These are phyloP conservation scores for Neofusicoccum umdonicola DNA, from an alignment of 2,329 filamentous ascomycete species.

Conservation along the genomic window DNA sequence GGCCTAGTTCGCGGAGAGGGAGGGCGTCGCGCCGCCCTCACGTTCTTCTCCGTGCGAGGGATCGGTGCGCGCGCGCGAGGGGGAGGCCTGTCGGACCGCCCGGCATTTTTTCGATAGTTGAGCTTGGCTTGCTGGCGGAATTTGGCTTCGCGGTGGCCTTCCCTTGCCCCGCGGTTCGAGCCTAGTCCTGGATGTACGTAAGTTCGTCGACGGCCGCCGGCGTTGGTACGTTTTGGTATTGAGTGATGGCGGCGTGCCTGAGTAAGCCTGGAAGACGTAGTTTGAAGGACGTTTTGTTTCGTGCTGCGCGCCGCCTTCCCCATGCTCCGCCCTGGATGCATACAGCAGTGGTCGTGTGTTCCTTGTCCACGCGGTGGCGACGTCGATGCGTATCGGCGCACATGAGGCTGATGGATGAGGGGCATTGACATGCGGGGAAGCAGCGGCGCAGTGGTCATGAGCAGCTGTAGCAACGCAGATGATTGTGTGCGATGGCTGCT, in stretches of 20 bases:
- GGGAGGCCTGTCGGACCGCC: no score
- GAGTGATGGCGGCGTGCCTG: not conserved
- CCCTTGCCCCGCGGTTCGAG: not conserved
- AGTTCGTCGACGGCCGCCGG: not conserved
- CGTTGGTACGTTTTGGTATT: not conserved
- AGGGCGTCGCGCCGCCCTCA: no score
- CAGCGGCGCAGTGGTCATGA: not conserved
- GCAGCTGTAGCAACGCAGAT: not conserved
- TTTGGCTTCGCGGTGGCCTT: no score
- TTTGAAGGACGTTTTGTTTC: not conserved
- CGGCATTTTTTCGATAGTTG: no score
- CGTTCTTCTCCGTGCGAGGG: no score
- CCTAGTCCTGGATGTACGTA: not conserved
- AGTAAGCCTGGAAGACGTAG: not conserved
- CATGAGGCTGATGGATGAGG: not conserved
- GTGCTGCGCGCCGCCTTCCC: not conserved
- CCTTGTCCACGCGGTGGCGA: not conserved
- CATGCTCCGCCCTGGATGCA: not conserved
- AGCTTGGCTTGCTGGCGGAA: no score
- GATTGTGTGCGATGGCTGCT: not conserved
- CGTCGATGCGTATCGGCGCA: not conserved
- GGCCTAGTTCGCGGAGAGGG: not conserved
- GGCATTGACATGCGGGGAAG: not conserved
- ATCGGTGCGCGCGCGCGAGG: no score
- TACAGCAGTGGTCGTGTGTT: not conserved